phyloP scores from a whole-genome alignment of 164 flowering plant genomes.

The Cinnamomum chago region DNA sequence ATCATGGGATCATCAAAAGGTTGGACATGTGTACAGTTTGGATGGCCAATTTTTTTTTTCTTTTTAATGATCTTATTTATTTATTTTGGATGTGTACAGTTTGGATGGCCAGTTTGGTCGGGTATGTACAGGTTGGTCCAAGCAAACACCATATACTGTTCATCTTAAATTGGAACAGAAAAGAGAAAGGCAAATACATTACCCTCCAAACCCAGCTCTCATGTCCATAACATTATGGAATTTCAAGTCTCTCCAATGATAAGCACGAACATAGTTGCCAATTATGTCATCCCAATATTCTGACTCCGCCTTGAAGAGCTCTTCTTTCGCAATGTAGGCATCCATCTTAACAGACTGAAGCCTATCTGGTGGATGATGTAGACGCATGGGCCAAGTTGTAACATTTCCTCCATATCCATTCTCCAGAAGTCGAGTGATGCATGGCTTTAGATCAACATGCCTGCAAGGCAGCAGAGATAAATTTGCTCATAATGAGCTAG shows the following conservation, averaged over 20 bases:
- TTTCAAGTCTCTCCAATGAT: slow-evolving; percentile 60
- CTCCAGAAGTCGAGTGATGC: slow-evolving; percentile 82
- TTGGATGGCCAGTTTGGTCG: too few species aligned
- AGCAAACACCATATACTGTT: too few species aligned
- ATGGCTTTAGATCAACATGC: slow-evolving; percentile 78
- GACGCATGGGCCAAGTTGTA: slow-evolving; percentile 79
- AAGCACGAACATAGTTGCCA: slow-evolving; percentile 54
- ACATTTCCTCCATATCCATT: slow-evolving; percentile 75
- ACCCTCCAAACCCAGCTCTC: slow-evolving; percentile 99
- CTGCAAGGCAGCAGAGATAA: slow-evolving; percentile 26
- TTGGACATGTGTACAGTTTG: too few species aligned
- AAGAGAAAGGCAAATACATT: slow-evolving; percentile 6
- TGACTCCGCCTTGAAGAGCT: slow-evolving; percentile 80
- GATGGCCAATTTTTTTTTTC: too few species aligned
- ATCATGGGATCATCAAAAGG: too few species aligned
- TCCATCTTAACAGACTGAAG: slow-evolving; percentile 74
- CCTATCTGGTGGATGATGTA: slow-evolving; percentile 80
- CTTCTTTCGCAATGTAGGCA: slow-evolving; percentile 74
- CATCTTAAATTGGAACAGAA: neutral
- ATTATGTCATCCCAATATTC: slow-evolving; percentile 81
- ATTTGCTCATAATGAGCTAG: neutral
- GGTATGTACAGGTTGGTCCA: neutral
- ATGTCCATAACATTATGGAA: slow-evolving; percentile 91
- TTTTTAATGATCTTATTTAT: too few species aligned
- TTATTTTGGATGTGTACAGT: too few species aligned